Evolutionary conservation across 352 stramenopile genomes (phyloP).

Genomic region (Thraustochytrium aureum): DNA sequence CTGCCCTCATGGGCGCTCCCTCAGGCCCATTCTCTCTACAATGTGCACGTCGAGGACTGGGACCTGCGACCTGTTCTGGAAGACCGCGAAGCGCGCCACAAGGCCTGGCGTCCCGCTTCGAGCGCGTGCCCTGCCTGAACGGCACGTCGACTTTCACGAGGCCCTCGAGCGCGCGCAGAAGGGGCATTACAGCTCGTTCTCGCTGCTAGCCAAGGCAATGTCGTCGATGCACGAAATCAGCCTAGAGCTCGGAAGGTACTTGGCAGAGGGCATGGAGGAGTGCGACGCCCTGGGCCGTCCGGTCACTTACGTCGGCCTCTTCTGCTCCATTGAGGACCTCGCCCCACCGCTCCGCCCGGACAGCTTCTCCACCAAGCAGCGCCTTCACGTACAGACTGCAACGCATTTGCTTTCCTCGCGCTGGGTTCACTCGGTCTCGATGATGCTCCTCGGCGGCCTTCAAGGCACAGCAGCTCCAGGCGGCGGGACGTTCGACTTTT

Average conservation of each 20-base stretch:
- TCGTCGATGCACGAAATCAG: constrained; percentile 1
- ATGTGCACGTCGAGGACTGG: constrained; percentile 9
- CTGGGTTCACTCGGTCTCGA: constrained; percentile 38
- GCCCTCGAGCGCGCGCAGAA: no score
- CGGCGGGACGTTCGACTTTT: constrained; percentile 37
- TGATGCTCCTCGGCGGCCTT: constrained; percentile 24
- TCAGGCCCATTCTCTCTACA: constrained; percentile 1
- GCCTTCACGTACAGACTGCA: constrained; percentile 22
- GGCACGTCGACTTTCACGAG: background rate
- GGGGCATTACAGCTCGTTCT: background rate
- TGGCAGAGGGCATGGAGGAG: background rate
- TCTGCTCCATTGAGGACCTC: background rate
- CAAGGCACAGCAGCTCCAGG: constrained; percentile 16
- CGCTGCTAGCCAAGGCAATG: background rate
- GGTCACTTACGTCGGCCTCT: background rate
- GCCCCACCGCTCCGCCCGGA: background rate
- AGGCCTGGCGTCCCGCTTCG: background rate
- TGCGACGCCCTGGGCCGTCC: background rate
- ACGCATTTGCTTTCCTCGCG: constrained; percentile 1
- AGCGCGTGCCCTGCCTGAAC: background rate
- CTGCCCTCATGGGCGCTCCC: constrained; percentile 18
- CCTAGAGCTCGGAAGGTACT: background rate
- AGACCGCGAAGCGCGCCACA: background rate
- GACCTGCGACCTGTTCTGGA: background rate
- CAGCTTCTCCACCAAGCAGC: constrained; percentile 26